Conservation (phyloP, 139 green algal genomes). For the Dunaliella sp. region DNA sequence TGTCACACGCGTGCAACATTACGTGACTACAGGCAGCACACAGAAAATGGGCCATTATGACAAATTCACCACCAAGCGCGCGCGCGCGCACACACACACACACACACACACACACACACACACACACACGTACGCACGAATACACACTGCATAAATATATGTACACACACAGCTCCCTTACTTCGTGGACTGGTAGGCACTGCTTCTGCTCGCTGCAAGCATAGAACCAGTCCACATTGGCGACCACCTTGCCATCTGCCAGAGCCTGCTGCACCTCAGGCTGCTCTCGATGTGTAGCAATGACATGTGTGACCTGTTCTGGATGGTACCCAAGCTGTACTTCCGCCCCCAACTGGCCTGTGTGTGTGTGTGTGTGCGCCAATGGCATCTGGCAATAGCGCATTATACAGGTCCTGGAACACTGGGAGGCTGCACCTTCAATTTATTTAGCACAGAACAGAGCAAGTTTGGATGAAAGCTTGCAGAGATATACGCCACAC, state of each 20-base stretch:
- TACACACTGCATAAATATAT: too few species aligned
- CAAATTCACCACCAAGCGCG: too few species aligned
- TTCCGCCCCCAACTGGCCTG: background rate
- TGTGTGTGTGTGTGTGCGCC: background rate
- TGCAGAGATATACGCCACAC: background rate
- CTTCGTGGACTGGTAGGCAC: background rate
- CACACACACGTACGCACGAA: too few species aligned
- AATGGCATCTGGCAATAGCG: background rate
- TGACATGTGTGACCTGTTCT: background rate
- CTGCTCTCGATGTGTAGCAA: background rate
- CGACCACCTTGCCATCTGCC: background rate
- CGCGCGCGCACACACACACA: too few species aligned
- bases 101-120: too few species aligned
- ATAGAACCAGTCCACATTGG: background rate
- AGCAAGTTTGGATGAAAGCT: background rate
- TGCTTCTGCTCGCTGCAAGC: background rate
- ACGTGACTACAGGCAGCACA: too few species aligned
- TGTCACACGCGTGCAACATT: too few species aligned
- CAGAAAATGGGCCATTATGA: too few species aligned
- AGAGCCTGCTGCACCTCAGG: background rate
- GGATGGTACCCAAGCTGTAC: background rate
- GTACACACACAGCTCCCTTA: background rate
- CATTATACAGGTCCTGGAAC: background rate
- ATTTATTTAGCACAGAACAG: background rate
- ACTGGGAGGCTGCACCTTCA: background rate